A percentile compares a stretch with the other conserved stretches of the same genome.
Conservation (phyloP, 2,329 filamentous ascomycete species). For the Capronia americana region DNA sequence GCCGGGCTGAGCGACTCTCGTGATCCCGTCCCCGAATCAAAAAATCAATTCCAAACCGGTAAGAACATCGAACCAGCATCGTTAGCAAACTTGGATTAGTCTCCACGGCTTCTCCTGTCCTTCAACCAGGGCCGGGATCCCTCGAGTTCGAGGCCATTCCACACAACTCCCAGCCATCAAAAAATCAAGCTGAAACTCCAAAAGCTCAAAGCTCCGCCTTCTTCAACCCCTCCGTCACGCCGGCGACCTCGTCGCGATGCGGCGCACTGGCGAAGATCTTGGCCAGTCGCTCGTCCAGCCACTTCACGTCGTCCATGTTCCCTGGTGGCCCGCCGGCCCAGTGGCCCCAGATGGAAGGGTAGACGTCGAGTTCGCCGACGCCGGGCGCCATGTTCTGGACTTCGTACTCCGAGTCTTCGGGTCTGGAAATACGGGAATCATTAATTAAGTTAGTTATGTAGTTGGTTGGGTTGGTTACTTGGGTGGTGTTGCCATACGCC, state of each 20-base stretch:
- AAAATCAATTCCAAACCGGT: neutral
- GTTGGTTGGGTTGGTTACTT: too few species aligned
- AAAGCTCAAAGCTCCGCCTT: neutral
- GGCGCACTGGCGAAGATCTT: conserved; percentile 55
- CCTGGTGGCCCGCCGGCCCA: conserved; percentile 73
- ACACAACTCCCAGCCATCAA: neutral
- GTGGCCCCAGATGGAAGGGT: conserved; percentile 70
- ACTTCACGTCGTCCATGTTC: conserved; percentile 73
- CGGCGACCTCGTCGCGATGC: neutral
- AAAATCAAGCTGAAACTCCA: too few species aligned
- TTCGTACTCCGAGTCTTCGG: conserved; percentile 78
- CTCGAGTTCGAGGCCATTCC: neutral
- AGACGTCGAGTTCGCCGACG: conserved; percentile 60
- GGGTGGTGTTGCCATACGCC: too few species aligned
- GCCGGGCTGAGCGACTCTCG: neutral
- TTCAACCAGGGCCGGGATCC: neutral
- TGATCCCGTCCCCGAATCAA: neutral
- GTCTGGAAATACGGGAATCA: conserved; percentile 52
- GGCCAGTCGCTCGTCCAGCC: conserved; percentile 69
- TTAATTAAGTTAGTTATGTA: neutral
- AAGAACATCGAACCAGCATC: neutral
- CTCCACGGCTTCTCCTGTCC: neutral
- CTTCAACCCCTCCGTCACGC: neutral
- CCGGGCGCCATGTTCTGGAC: conserved; percentile 67
- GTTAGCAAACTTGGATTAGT: neutral